phyloP scores from a whole-genome alignment of 805 yeast species.

The Grigorovia yakushimaensis region DNA sequence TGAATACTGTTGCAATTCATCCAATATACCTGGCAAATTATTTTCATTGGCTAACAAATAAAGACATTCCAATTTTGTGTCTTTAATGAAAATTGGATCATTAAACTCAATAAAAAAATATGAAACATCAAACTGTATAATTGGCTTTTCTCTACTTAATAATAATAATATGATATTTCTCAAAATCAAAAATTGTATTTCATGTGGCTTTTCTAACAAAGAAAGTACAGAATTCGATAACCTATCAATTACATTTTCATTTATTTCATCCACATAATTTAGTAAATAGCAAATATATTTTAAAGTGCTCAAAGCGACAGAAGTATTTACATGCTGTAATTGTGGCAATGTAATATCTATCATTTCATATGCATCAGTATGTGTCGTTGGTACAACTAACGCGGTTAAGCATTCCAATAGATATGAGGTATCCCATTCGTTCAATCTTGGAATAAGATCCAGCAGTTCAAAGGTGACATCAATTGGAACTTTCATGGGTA shows the following conservation, averaged over 20 bases:
- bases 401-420: constrained; percentile 51
- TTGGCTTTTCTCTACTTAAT: constrained; percentile 53
- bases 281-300: constrained; percentile 62
- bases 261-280: constrained; percentile 56
- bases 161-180: constrained; percentile 71
- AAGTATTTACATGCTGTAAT: constrained; percentile 69
- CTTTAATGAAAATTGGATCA: constrained; percentile 82
- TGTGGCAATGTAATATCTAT: constrained; percentile 60
- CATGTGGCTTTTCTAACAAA: constrained; percentile 65
- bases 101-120: constrained; percentile 74
- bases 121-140: constrained; percentile 50
- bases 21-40: constrained; percentile 51
- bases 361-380: constrained; percentile 55
- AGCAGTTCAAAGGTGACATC: constrained; percentile 31
- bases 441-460: constrained; percentile 27
- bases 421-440: constrained; percentile 68
- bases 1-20: constrained; percentile 78
- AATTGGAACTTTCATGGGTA: constrained; percentile 32
- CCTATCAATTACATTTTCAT: constrained; percentile 47
- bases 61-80: constrained; percentile 81
- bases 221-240: constrained; percentile 62
- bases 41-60: constrained; percentile 62
- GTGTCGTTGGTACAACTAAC: constrained; percentile 59
- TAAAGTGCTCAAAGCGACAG: constrained; percentile 70
- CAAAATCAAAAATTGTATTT: constrained; percentile 71